Conservation (phyloP, 176 grass and related monocot species). For the Avena sativa region DNA sequence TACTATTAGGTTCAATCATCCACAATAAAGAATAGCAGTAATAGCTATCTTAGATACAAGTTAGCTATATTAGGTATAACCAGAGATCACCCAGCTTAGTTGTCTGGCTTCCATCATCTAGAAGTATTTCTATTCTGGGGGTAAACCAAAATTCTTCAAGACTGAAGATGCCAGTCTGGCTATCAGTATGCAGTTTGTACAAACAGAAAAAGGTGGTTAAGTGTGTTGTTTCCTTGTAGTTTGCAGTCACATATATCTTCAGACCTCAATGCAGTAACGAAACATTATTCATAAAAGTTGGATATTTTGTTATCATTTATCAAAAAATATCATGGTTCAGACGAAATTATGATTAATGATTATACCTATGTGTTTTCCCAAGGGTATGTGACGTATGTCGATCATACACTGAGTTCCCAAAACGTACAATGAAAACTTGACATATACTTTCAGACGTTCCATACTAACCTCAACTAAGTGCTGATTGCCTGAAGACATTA, state of each 20-base stretch:
- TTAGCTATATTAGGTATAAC: not conserved
- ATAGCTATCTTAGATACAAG: not conserved
- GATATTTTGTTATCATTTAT: not conserved
- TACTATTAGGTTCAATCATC: not conserved
- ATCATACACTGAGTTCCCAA: constrained; percentile 25
- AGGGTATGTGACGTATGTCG: not conserved
- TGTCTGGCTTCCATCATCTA: not conserved
- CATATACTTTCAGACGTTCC: constrained; percentile 21
- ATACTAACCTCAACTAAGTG: constrained; percentile 78
- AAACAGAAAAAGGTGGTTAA: not conserved
- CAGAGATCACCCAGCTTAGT: not conserved
- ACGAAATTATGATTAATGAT: not conserved
- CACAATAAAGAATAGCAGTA: constrained; percentile 2
- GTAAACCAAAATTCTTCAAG: constrained; percentile 16
- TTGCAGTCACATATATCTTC: not conserved
- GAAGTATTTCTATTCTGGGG: not conserved
- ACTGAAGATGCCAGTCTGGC: constrained; percentile 1
- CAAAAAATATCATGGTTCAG: not conserved
- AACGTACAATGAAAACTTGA: constrained; percentile 23
- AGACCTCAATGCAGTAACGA: not conserved
- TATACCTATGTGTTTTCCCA: not conserved
- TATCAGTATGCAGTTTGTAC: not conserved
- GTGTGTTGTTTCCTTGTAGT: not conserved
- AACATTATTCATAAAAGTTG: constrained; percentile 6
- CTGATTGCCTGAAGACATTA: constrained; percentile 78